A percentile compares a stretch with the other conserved stretches of the same genome.
Conservation (phyloP, 169 alveolate genomes). For the Plasmodium reichenowi region DNA sequence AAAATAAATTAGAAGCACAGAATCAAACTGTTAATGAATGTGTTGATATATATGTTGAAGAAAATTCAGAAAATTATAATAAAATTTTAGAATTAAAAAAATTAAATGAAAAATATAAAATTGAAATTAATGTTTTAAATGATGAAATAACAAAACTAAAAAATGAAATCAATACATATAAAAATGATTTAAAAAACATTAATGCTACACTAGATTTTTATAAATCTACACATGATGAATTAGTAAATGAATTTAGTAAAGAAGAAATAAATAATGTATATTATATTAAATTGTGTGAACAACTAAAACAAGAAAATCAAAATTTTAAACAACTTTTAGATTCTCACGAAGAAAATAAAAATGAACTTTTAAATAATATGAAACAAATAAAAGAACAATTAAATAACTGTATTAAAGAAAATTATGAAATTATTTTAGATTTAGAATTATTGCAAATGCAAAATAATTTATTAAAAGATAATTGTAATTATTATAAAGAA, state of each 20-base stretch:
- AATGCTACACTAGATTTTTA: slow-evolving; percentile 68
- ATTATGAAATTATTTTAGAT: slow-evolving; percentile 55
- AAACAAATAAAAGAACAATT: slow-evolving; percentile 47
- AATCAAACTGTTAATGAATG: slow-evolving; percentile 67
- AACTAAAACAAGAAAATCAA: slow-evolving; percentile 57
- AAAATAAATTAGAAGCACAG: slow-evolving; percentile 65
- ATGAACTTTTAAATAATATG: slow-evolving; percentile 34
- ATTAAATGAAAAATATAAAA: slow-evolving; percentile 56
- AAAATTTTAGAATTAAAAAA: slow-evolving; percentile 72
- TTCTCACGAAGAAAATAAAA: slow-evolving; percentile 51
- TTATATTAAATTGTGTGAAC: slow-evolving; percentile 43
- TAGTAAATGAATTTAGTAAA: slow-evolving; percentile 59
- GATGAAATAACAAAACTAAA: slow-evolving; percentile 65
- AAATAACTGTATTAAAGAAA: slow-evolving; percentile 44
- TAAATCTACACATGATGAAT: slow-evolving; percentile 74
- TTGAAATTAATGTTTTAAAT: slow-evolving; percentile 46
- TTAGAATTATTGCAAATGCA: slow-evolving; percentile 68
- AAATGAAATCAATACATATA: slow-evolving; percentile 15
- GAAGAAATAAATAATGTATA: slow-evolving; percentile 65
- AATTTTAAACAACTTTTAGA: slow-evolving; percentile 29
- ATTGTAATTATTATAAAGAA: slow-evolving; percentile 48
- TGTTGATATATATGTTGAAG: slow-evolving; percentile 73
- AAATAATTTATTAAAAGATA: slow-evolving; percentile 35
- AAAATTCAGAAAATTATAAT: slow-evolving; percentile 68
- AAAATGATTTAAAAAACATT: slow-evolving; percentile 53